A percentile compares a stretch with the other conserved stretches of the same genome.
These are phyloP conservation scores for Ceratocystis harringtonii DNA, from an alignment of 2,329 filamentous ascomycete genomes.

Conservation along the genomic window DNA sequence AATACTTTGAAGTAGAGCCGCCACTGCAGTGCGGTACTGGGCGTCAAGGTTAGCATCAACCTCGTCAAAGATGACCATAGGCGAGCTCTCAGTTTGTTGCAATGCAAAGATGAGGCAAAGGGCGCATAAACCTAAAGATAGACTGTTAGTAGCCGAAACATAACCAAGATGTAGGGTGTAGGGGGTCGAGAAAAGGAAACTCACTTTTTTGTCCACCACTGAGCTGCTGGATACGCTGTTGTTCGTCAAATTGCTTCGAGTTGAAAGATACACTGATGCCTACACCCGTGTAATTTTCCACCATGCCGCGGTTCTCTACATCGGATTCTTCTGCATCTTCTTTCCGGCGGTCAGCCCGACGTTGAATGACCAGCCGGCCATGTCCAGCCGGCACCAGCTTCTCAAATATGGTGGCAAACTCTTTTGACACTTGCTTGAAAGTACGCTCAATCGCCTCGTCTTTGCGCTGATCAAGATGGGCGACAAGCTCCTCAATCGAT, in stretches of 20 bases:
- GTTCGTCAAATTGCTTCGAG: slow-evolving; percentile 85
- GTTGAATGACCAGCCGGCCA: slow-evolving; percentile 82
- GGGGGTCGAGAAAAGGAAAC: slow-evolving; percentile 23
- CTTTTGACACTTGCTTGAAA: slow-evolving; percentile 91
- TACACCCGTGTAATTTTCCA: slow-evolving; percentile 93
- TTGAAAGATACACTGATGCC: slow-evolving; percentile 98
- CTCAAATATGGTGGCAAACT: slow-evolving; percentile 86
- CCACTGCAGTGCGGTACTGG: slow-evolving; percentile 92
- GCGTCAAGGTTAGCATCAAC: slow-evolving; percentile 97
- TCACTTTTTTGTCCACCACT: slow-evolving; percentile 94
- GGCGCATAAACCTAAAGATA: slow-evolving; percentile 63
- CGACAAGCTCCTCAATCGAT: slow-evolving; percentile 84
- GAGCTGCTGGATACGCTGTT: slow-evolving; percentile 93
- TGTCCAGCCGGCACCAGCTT: slow-evolving; percentile 88
- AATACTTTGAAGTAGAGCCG: slow-evolving; percentile 69
- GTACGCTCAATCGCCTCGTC: slow-evolving; percentile 97
- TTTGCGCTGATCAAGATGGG: slow-evolving; percentile 84
- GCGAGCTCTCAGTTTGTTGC: slow-evolving; percentile 89
- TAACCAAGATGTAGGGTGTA: not conserved
- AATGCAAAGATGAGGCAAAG: slow-evolving; percentile 99
- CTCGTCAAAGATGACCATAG: slow-evolving; percentile 98
- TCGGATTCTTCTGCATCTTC: slow-evolving; percentile 46
- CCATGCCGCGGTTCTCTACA: slow-evolving; percentile 52
- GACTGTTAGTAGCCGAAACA: slow-evolving; percentile 19
- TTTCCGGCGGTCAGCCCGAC: slow-evolving; percentile 61